Evolutionary conservation across 2,329 filamentous ascomycete species (phyloP).

Genomic region (Emericellopsis cladophorae): DNA sequence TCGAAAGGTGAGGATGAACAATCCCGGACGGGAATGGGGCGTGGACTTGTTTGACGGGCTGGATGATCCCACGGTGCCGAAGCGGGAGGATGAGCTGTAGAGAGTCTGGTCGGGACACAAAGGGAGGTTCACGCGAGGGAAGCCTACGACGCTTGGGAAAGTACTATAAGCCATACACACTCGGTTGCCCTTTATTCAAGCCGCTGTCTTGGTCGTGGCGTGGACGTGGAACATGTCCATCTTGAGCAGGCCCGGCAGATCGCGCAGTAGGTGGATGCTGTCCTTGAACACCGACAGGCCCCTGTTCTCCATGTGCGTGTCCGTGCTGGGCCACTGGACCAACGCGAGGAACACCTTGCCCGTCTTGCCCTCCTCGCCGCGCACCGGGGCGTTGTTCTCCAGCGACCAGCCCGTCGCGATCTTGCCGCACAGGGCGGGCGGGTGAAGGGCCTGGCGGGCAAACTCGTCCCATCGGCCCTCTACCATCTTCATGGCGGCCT

Average conservation of each 20-base stretch:
- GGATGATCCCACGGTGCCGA: conserved; percentile 18
- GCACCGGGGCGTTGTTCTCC: conserved; percentile 16
- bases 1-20: conserved; percentile 19
- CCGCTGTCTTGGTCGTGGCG: neutral
- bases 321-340: conserved; percentile 23
- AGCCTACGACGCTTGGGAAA: too few relatives aligned
- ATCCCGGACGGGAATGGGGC: conserved; percentile 24
- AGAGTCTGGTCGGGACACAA: too few relatives aligned
- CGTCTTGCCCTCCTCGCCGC: conserved; percentile 12
- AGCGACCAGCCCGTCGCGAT: conserved; percentile 14
- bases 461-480: conserved; percentile 2
- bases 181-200: neutral
- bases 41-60: conserved; percentile 23
- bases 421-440: conserved; percentile 1
- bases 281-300: conserved; percentile 20
- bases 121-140: too few relatives aligned
- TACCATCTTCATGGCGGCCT: neutral
- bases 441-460: conserved; percentile 4
- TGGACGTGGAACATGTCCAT: conserved; percentile 6
- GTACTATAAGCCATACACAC: too few relatives aligned
- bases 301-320: conserved; percentile 21
- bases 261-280: conserved; percentile 12
- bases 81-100: conserved; percentile 1
- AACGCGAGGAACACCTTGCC: conserved; percentile 12
- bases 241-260: conserved; percentile 9